Evolutionary conservation across 805 yeast species (phyloP).

Genomic region (Candida oleophila): DNA sequence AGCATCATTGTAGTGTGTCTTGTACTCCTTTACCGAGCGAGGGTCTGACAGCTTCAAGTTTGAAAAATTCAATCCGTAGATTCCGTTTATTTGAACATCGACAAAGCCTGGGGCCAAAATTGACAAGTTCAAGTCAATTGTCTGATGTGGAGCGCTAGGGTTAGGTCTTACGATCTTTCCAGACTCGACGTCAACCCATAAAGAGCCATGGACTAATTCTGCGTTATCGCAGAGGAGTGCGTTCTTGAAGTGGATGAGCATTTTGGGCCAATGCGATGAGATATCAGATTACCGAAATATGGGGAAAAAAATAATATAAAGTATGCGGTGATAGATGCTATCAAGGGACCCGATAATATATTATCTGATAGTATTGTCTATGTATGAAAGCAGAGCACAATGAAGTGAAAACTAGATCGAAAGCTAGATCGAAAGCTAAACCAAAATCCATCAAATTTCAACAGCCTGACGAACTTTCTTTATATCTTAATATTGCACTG

Average conservation of each 20-base stretch:
- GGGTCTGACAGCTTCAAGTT: conserved; percentile 30
- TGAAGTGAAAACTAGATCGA: no score
- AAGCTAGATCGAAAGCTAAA: not conserved
- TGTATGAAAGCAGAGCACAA: no score
- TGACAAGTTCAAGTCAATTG: conserved; percentile 46
- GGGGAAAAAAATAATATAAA: not conserved
- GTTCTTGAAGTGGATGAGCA: conserved; percentile 5
- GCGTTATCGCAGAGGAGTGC: conserved; percentile 42
- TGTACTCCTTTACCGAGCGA: conserved; percentile 30
- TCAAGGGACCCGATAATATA: no score
- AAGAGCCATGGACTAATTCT: conserved; percentile 30
- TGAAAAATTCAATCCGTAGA: conserved; percentile 55
- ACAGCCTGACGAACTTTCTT: not conserved
- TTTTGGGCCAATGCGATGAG: not conserved
- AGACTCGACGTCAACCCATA: conserved; percentile 41
- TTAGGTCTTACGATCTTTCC: conserved; percentile 42
- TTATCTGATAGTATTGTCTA: no score
- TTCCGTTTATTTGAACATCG: conserved; percentile 59
- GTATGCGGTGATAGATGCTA: no score
- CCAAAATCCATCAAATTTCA: not conserved
- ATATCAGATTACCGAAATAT: not conserved
- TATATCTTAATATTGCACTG: not conserved
- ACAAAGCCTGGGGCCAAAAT: conserved; percentile 55
- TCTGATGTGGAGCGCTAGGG: conserved; percentile 12
- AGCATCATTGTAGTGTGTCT: conserved; percentile 38